Conservation (phyloP, 2,329 filamentous ascomycete species). For the Exutisphaerella laricina region DNA sequence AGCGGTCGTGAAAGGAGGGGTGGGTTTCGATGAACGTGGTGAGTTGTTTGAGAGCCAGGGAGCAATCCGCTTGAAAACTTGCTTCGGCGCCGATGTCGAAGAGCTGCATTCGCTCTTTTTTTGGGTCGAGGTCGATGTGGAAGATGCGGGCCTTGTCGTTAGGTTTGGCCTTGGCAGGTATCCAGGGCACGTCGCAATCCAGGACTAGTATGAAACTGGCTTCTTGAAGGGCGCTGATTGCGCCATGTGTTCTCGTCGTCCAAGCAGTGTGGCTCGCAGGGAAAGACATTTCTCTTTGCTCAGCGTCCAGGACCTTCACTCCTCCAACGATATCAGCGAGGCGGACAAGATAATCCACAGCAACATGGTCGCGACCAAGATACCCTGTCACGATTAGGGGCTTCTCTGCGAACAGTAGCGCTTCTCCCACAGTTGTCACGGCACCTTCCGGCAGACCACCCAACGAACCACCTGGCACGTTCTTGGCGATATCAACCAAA, state of each 20-base stretch:
- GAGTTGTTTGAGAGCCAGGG: conserved; percentile 60
- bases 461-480: conserved; percentile 48
- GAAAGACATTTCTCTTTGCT: conserved; percentile 72
- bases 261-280: conserved; percentile 56
- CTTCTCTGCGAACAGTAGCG: conserved; percentile 55
- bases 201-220: conserved; percentile 77
- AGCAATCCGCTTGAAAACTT: conserved; percentile 44
- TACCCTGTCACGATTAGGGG: conserved; percentile 65
- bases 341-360: conserved; percentile 55
- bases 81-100: conserved; percentile 47
- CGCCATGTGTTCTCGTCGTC: conserved; percentile 60
- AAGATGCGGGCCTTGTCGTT: conserved; percentile 49
- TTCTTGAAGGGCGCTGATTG: conserved; percentile 61
- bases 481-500: conserved; percentile 52
- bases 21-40: not conserved
- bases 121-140: conserved; percentile 58
- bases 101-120: conserved; percentile 53
- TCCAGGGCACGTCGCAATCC: conserved; percentile 86
- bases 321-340: conserved; percentile 61
- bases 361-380: conserved; percentile 57
- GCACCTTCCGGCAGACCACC: conserved; percentile 52
- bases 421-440: conserved; percentile 54
- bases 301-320: conserved; percentile 63
- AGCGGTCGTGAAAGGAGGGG: not conserved
- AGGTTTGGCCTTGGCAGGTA: conserved; percentile 62